phyloP scores from a whole-genome alignment of 345 rosid genomes.

The Camelina sativa region DNA sequence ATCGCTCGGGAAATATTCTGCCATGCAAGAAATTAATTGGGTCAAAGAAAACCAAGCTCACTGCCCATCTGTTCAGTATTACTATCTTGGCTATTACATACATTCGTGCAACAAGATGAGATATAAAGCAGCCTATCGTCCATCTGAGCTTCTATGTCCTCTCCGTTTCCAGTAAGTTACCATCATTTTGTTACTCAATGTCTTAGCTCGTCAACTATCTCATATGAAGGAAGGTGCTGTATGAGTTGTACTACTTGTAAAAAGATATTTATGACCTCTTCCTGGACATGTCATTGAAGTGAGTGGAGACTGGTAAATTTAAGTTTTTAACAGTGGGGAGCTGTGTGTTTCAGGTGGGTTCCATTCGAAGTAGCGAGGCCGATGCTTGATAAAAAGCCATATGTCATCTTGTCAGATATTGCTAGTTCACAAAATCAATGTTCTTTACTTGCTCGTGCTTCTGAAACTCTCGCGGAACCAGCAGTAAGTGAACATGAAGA shows the following conservation, averaged over 20 bases:
- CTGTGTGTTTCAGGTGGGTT: constrained; percentile 80
- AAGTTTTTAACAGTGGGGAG: not conserved
- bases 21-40: constrained; percentile 86
- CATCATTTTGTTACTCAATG: constrained; percentile 20
- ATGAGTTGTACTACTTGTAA: constrained; percentile 1
- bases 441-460: constrained; percentile 44
- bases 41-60: constrained; percentile 67
- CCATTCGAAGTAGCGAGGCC: constrained; percentile 66
- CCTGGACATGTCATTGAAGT: constrained; percentile 6
- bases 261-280: not conserved
- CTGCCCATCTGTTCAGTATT: constrained; percentile 79
- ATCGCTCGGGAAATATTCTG: constrained; percentile 89
- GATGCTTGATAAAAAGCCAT: constrained; percentile 72
- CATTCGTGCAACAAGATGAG: constrained; percentile 98
- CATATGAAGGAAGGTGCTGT: not conserved
- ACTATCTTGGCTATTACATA: constrained; percentile 97
- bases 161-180: constrained; percentile 81
- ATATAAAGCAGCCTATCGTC: constrained; percentile 92
- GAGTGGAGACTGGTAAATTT: not conserved
- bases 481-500: constrained; percentile 48
- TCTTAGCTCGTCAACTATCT: constrained; percentile 11
- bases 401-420: constrained; percentile 72
- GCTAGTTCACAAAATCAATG: constrained; percentile 47
- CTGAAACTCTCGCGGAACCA: constrained; percentile 47
- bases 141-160: constrained; percentile 97